phyloP scores from a whole-genome alignment of 176 grass and related monocot species.

The Carex kokanica region DNA sequence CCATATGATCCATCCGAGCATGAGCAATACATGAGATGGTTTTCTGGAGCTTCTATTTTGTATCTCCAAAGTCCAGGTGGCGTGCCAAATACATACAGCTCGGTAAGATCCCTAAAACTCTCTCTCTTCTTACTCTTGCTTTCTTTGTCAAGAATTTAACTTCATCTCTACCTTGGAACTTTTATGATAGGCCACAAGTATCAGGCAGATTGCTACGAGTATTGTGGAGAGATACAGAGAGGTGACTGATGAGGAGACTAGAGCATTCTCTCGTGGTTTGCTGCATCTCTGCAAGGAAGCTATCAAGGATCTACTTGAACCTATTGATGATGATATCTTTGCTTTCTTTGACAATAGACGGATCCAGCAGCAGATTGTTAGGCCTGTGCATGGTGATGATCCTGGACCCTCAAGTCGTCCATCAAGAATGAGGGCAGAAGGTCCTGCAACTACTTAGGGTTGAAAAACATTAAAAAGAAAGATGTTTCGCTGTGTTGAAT shows the following conservation, averaged over 20 bases:
- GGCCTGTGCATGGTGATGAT: background rate
- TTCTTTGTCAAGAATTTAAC: background rate
- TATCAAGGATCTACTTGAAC: background rate
- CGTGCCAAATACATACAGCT: background rate
- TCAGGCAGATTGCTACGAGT: background rate
- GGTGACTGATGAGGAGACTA: background rate
- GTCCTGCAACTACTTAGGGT: background rate
- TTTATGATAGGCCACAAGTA: background rate
- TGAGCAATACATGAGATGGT: constrained; percentile 55
- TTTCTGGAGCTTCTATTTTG: constrained; percentile 39
- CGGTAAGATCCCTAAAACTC: background rate
- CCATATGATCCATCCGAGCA: constrained; percentile 56
- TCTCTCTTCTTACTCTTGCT: background rate
- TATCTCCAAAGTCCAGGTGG: constrained; percentile 11
- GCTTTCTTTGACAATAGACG: background rate
- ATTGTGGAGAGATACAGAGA: background rate
- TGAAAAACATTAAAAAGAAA: background rate
- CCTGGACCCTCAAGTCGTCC: background rate
- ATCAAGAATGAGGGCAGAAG: background rate
- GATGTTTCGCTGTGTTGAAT: background rate
- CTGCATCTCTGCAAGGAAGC: background rate
- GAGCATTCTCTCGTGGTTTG: background rate
- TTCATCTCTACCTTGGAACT: background rate
- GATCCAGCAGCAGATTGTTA: background rate
- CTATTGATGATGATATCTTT: background rate